phyloP scores from a whole-genome alignment of 495 filamentous ascomycete genomes.

The Tuber calosporum region DNA sequence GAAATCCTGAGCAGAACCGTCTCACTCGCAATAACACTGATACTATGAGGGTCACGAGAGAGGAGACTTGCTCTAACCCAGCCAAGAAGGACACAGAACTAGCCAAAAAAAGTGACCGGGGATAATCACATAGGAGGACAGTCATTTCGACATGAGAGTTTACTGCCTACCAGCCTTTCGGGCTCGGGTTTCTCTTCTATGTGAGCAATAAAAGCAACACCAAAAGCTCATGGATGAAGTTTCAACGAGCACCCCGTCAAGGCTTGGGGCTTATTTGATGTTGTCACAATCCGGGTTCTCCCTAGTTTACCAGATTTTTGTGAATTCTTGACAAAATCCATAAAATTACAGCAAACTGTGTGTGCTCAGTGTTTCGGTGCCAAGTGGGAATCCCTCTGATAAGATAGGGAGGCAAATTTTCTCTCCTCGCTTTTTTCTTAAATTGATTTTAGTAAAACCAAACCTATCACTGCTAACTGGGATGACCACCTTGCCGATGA shows the following conservation, averaged over 20 bases:
- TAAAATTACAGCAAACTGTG: not conserved
- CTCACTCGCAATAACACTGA: not conserved
- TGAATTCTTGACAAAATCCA: not conserved
- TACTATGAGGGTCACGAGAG: not conserved
- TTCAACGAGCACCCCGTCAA: not conserved
- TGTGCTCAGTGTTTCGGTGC: not conserved
- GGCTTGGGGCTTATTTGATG: not conserved
- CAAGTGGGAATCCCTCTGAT: not conserved
- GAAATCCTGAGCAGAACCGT: not conserved
- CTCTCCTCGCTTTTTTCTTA: not conserved
- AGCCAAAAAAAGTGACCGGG: constrained; percentile 16
- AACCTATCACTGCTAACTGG: not conserved
- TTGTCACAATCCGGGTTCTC: not conserved
- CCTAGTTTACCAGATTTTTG: not conserved
- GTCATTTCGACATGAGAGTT: constrained; percentile 24
- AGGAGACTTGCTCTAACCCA: not conserved
- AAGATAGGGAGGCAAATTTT: not conserved
- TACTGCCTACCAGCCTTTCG: constrained; percentile 33
- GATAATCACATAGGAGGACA: constrained; percentile 10
- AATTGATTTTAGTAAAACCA: not conserved
- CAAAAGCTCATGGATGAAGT: not conserved
- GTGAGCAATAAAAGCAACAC: constrained; percentile 26
- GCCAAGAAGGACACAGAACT: constrained; percentile 11
- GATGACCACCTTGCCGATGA: not conserved
- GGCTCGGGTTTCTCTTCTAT: constrained; percentile 25